A percentile compares a stretch with the other conserved stretches of the same genome.
These are phyloP conservation scores for Schizophyllum amplum DNA, from an alignment of 1,284 basidiomycete genomes.

Conservation along the genomic window DNA sequence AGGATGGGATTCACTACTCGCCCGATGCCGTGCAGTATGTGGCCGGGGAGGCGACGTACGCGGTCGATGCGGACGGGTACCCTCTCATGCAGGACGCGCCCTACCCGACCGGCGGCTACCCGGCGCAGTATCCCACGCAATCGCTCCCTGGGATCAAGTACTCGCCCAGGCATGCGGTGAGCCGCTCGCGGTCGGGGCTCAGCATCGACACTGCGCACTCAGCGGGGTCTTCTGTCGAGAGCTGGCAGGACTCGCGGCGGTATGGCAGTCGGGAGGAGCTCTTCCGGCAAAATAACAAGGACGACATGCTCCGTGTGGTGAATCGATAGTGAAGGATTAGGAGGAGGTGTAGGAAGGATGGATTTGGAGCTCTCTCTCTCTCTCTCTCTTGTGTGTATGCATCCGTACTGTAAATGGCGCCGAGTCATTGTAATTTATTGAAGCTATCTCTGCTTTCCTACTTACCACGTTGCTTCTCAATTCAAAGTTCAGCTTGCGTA, in stretches of 20 bases:
- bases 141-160: not conserved
- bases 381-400: not conserved
- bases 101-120: too few relatives aligned
- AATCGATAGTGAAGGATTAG: not conserved
- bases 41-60: not conserved
- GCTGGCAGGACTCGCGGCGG: too few relatives aligned
- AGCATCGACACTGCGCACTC: not conserved
- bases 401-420: not conserved
- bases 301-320: not conserved
- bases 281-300: not conserved
- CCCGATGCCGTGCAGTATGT: not conserved
- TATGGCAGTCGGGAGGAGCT: not conserved
- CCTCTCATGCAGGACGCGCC: too few relatives aligned
- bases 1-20: too few relatives aligned
- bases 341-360: not conserved
- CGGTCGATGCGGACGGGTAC: not conserved
- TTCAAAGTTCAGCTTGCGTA: not conserved
- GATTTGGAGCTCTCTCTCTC: not conserved
- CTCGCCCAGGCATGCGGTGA: not conserved
- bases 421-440: not conserved
- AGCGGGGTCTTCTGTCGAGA: not conserved
- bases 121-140: too few relatives aligned
- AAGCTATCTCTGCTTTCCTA: not conserved
- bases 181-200: not conserved
- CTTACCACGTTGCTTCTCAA: not conserved